phyloP scores from a whole-genome alignment of 352 stramenopile species.

The Phytophthora cajani region DNA sequence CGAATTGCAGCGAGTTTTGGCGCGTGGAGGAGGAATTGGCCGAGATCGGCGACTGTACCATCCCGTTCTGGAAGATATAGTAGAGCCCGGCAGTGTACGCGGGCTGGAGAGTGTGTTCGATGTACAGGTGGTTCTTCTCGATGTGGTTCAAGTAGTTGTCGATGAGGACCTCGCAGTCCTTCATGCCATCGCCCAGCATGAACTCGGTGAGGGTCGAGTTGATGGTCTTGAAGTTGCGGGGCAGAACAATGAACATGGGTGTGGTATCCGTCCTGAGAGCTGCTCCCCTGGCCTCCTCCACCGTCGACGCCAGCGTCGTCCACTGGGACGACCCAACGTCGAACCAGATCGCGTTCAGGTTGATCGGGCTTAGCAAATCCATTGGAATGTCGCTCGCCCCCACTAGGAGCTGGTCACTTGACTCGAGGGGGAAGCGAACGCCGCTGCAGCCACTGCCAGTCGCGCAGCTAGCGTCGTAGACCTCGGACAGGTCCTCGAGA shows the following conservation, averaged over 20 bases:
- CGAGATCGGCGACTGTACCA: constrained; percentile 15
- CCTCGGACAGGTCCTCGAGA: constrained; percentile 9
- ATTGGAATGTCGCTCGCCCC: constrained; percentile 5
- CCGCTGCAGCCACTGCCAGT: not conserved
- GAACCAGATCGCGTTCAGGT: constrained; percentile 10
- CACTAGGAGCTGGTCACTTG: constrained; percentile 8
- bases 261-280: not conserved
- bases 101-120: constrained; percentile 44
- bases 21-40: not conserved
- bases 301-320: constrained; percentile 9
- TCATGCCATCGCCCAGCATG: not conserved
- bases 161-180: constrained; percentile 6
- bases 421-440: constrained; percentile 13
- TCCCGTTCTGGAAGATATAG: constrained; percentile 45
- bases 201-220: constrained; percentile 9
- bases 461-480: constrained; percentile 14
- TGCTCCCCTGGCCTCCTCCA: constrained; percentile 13
- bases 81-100: constrained; percentile 44
- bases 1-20: constrained; percentile 12
- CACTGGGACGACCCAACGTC: constrained; percentile 6
- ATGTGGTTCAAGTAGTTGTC: constrained; percentile 13
- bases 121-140: constrained; percentile 52
- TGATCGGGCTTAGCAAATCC: constrained; percentile 16
- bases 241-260: constrained; percentile 1
- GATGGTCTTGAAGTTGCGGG: constrained; percentile 19